Evolutionary conservation across 352 stramenopile genomes (phyloP), one percentile per base, ranked within the genome.

Genomic region (Poterioochromonas sp.): DNA sequence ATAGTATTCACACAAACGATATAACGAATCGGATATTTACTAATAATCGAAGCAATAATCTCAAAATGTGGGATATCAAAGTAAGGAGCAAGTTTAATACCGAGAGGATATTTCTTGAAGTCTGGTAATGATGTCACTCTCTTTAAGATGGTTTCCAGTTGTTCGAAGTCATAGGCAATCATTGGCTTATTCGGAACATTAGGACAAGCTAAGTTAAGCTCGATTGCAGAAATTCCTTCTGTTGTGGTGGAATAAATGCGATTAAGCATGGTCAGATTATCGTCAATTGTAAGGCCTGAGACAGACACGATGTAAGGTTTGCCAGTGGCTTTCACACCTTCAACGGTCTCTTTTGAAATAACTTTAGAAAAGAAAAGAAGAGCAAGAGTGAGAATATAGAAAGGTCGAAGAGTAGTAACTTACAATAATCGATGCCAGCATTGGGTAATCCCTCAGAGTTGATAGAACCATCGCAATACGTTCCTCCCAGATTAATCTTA

Each of bases 371-470:
- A n/a, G 5, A 5, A 43, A 71, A 29, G 15, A 47, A 8, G 26
- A 5, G 11, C 1, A 39, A 39, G n/a, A 65, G n/a, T 29, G 11
- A 32, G 11, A 32, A 65, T 65, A 65, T 15, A 15, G 54, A 32
- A 32, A 39, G 26, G 8, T 65, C 5, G 5, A 5, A 39, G 34
- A 65, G 80, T 39, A 62, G 32, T 69, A 81, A 73, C 37, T 90
- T 85, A 80, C 90, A 92, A 78, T 91, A 92, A 44, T 89, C 87
- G 76, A 92, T 91, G n/a, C 86, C 86, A 62, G 80, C 85, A 79
- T 92, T 92, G 0, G 87, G 87, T 37, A 92, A 81, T 43, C 87
- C 87, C 81, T 92, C 87, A 11, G 86, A 91, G 70, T 92, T 92
- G 47, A 91, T 81, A 40, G 84, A 89, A 32, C 84, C 85, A 35